Evolutionary conservation across 1,284 basidiomycete genomes (phyloP).

Genomic region (Heterobasidion irregulare): DNA sequence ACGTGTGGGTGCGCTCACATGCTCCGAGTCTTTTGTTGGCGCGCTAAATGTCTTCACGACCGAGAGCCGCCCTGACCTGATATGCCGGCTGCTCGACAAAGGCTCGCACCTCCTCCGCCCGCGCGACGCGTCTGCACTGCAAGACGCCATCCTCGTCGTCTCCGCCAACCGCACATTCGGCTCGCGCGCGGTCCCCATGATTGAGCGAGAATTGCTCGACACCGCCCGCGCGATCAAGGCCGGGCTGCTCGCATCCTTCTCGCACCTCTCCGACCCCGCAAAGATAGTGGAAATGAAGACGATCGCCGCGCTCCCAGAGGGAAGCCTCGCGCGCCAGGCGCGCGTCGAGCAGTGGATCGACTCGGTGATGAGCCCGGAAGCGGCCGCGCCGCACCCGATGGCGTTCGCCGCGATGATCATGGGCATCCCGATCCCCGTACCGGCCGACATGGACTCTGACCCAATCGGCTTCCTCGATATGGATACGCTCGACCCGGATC

Average conservation of each 20-base stretch:
- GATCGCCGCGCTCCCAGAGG: conserved; percentile 34
- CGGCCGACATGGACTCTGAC: conserved; percentile 30
- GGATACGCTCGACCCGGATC: conserved; percentile 44
- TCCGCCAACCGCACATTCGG: conserved; percentile 21
- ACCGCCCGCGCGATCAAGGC: conserved; percentile 31
- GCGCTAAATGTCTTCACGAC: conserved; percentile 42
- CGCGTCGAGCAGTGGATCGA: conserved; percentile 49
- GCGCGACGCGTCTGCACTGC: conserved; percentile 37
- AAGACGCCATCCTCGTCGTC: conserved; percentile 33
- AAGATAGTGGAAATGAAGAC: conserved; percentile 31
- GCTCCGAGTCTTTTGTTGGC: conserved; percentile 41
- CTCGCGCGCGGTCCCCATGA: conserved; percentile 28
- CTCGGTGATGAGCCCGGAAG: conserved; percentile 31
- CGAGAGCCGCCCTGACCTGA: conserved; percentile 23
- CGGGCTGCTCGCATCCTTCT: conserved; percentile 35
- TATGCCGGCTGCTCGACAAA: conserved; percentile 33
- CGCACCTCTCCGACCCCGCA: conserved; percentile 31
- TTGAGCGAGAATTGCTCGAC: conserved; percentile 44
- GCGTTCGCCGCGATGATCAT: conserved; percentile 64
- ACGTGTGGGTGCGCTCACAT: conserved; percentile 31
- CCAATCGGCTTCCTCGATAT: conserved; percentile 41
- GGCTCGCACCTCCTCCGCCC: conserved; percentile 49
- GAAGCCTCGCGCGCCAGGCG: conserved; percentile 28
- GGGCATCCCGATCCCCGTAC: conserved; percentile 40
- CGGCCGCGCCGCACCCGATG: conserved; percentile 36